Evolutionary conservation across 1,139 yeast genomes (phyloP).

Genomic region (Meyerozyma elateridarum): DNA sequence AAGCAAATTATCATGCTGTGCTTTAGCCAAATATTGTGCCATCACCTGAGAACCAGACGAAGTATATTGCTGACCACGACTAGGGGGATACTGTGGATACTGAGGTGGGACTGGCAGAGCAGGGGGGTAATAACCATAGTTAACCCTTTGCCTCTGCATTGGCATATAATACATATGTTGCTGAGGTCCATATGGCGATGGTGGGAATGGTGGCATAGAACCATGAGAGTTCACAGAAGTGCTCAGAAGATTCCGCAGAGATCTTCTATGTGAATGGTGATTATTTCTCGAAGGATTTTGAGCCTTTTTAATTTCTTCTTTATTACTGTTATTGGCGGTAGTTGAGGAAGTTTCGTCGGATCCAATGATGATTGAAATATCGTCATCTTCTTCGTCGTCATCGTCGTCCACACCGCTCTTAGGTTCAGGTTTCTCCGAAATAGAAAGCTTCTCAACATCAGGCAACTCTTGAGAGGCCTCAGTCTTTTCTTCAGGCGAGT

Average conservation of each 20-base stretch:
- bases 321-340: conserved; percentile 17
- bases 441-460: conserved; percentile 29
- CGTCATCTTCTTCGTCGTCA: conserved; percentile 39
- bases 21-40: conserved; percentile 71
- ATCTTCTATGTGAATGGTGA: conserved; percentile 8
- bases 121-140: conserved; percentile 5
- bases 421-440: conserved; percentile 8
- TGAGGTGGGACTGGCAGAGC: conserved; percentile 5
- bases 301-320: conserved; percentile 10
- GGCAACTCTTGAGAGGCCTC: conserved; percentile 30
- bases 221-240: conserved; percentile 21
- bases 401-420: conserved; percentile 14
- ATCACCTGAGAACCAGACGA: conserved; percentile 69
- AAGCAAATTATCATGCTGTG: conserved; percentile 57
- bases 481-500: conserved; percentile 8
- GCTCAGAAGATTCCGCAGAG: conserved; percentile 22
- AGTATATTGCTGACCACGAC: conserved; percentile 16
- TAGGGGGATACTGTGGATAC: conserved; percentile 3
- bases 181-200: conserved; percentile 5
- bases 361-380: conserved; percentile 40
- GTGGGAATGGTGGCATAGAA: conserved; percentile 12
- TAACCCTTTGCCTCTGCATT: conserved; percentile 1
- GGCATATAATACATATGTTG: conserved; percentile 7
- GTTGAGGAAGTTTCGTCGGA: conserved; percentile 33
- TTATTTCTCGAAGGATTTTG: conserved; percentile 5